phyloP scores from a whole-genome alignment of 768 basidiomycete genomes.

The Boletus speciosus region DNA sequence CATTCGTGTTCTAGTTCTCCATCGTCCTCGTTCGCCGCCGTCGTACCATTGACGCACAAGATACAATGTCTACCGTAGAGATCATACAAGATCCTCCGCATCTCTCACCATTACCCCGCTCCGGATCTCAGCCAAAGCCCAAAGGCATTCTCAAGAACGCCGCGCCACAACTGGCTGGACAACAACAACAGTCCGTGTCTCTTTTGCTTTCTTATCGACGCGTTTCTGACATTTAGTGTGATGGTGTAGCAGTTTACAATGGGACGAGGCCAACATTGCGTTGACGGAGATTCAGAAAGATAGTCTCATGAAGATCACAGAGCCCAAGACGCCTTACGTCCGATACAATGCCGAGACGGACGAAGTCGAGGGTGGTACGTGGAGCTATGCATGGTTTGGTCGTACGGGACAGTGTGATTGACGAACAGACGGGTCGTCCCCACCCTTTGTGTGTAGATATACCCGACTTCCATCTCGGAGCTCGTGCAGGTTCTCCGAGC shows the following conservation, averaged over 20 bases:
- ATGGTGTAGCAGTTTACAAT: constrained; percentile 63
- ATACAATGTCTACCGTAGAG: constrained; percentile 27
- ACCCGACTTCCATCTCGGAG: constrained; percentile 64
- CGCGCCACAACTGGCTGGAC: constrained; percentile 37
- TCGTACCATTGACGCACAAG: neutral
- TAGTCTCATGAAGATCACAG: constrained; percentile 97
- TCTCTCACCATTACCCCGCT: constrained; percentile 53
- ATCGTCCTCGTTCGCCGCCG: neutral
- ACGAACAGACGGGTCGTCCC: neutral
- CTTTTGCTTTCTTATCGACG: neutral
- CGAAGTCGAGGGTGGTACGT: constrained; percentile 75
- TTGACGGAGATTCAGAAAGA: constrained; percentile 93
- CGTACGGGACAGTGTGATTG: neutral
- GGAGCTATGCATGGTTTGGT: neutral
- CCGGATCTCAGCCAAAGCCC: constrained; percentile 66
- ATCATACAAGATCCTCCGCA: constrained; percentile 40
- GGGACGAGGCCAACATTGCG: constrained; percentile 94
- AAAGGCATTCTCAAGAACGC: constrained; percentile 91
- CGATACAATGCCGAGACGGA: constrained; percentile 88
- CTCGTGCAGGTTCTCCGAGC: constrained; percentile 34
- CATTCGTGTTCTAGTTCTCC: neutral
- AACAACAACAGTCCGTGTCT: constrained; percentile 51
- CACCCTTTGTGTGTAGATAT: constrained; percentile 55
- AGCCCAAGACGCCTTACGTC: constrained; percentile 96
- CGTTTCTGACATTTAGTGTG: neutral